Base-by-base conservation (phyloP, 176 grass and related monocot genomes). In the Thalia dealbata region DNA sequence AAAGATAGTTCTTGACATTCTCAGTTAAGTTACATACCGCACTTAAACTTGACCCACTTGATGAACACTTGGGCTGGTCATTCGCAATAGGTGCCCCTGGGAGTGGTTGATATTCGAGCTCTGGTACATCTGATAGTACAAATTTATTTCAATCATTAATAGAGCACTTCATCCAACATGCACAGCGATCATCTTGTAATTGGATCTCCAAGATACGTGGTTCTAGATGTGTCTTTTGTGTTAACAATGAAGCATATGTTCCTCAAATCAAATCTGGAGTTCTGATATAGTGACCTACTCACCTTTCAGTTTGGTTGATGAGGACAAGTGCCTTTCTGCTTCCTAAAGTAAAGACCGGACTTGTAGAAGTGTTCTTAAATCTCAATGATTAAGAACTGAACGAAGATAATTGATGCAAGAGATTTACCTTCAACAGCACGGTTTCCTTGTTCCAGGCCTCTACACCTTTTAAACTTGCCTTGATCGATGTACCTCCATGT, bases 71-170 rank as follows among this genome's bases (percentile, higher is more conserved):
- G 14, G 52, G 16, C 27, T 58, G 63, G 55, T 32, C 29, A 78
- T 68, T 69, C 15, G 29, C 29, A 69, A n/a, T 12, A 44, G 75
- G 75, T 24, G 25, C 46, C 14, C 50, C 50, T 54, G 63, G 50
- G 28, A 78, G 30, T 26, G 50, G 75, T 55, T 68, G 32, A 65
- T 78, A 78, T 56, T 69, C 75, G 16, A 78, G 26, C 56, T 78
- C 50, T 69, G 64, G 75, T 41, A 11, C 30, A n/a, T 78, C 75
- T 78, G 29, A 41, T 24, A 44, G 7, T 9, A 8, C 35, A 41
- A 45, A 68, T 10, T 11, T 44, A 68, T 23, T 68, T 44, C 44
- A 8, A 68, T 68, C 65, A 45, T 44, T 68, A 68, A 38, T 68
- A 23, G 10, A 68, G 35, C 10, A 68, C 16, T 45, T 42, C 65